phyloP scores from a whole-genome alignment of 1,284 basidiomycete genomes.

The Cutaneotrichosporon sp. region DNA sequence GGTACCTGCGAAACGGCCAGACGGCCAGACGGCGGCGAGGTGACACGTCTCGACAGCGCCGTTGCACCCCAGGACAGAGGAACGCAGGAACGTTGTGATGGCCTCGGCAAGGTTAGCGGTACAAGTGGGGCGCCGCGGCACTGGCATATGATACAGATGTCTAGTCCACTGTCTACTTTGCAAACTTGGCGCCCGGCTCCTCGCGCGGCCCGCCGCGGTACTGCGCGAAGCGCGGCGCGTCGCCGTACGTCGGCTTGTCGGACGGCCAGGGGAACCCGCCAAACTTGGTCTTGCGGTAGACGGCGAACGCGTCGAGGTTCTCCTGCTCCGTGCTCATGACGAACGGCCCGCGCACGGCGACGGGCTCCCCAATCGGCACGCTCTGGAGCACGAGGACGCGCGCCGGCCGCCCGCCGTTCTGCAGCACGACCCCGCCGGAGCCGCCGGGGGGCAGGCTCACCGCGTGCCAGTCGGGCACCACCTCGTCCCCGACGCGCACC shows the following conservation, averaged over 20 bases:
- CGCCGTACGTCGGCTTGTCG: conserved; percentile 11
- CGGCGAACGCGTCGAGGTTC: conserved; percentile 15
- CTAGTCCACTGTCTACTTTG: not conserved
- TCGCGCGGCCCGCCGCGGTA: conserved; percentile 1
- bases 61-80: too few species aligned
- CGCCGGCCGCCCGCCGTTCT: conserved; percentile 8
- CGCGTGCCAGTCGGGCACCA: conserved; percentile 14
- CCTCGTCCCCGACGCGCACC: conserved; percentile 5
- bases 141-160: too few species aligned
- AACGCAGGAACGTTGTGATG: too few species aligned
- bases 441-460: not conserved
- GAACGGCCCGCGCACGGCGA: conserved; percentile 22
- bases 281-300: conserved; percentile 25
- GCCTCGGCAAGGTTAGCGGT: not conserved
- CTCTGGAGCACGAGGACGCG: conserved; percentile 22
- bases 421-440: not conserved
- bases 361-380: conserved; percentile 19
- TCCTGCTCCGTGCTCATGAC: conserved; percentile 25
- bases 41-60: too few species aligned
- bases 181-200: conserved; percentile 3
- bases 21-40: too few species aligned
- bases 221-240: conserved; percentile 19
- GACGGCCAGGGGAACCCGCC: conserved; percentile 20
- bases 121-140: too few species aligned
- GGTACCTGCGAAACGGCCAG: too few species aligned